phyloP scores from a whole-genome alignment of 495 filamentous ascomycete genomes.

The Aspergillus haitiensis region DNA sequence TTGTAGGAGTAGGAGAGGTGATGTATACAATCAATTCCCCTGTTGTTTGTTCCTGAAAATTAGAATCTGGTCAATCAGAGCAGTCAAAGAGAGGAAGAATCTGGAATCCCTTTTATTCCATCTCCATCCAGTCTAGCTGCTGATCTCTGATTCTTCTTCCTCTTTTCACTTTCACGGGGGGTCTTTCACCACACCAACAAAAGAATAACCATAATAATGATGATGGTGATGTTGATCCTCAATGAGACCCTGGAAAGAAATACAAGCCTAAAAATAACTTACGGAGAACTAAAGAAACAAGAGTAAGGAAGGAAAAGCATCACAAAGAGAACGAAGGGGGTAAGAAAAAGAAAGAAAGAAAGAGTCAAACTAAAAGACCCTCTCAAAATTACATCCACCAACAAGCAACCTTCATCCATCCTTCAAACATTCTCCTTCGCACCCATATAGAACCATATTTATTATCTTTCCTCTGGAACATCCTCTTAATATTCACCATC shows the following conservation, averaged over 20 bases:
- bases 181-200: neutral
- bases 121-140: neutral
- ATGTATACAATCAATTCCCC: too few species aligned
- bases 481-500: neutral
- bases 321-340: neutral
- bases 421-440: neutral
- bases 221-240: too few species aligned
- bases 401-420: neutral
- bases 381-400: neutral
- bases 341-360: constrained; percentile 4
- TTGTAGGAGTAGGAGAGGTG: too few species aligned
- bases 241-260: too few species aligned
- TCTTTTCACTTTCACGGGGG: neutral
- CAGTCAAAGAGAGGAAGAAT: too few species aligned
- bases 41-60: too few species aligned
- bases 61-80: too few species aligned
- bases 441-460: neutral
- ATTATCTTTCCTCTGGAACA: constrained; percentile 1
- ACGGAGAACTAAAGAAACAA: neutral
- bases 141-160: neutral
- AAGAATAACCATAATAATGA: neutral
- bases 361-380: neutral
- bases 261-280: too few species aligned
- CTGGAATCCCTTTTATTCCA: neutral
- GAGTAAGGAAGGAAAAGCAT: neutral